Percentiles rank a stretch among this genome's conserved stretches.
phyloP scores from a whole-genome alignment of 441 rosid species.

The Gossypium davidsonii region DNA sequence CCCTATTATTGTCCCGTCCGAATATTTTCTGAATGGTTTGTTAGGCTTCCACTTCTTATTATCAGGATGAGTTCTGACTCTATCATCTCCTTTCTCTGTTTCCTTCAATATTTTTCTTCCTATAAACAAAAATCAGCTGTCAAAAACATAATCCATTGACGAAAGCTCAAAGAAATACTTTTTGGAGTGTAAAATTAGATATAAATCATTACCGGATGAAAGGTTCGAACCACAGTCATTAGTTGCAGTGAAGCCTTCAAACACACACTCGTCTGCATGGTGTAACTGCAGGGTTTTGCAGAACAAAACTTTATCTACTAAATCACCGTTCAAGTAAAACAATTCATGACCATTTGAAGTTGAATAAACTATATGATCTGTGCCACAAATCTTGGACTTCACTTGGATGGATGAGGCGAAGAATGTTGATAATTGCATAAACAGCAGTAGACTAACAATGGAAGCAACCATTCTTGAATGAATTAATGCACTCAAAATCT shows the following conservation, averaged over 20 bases:
- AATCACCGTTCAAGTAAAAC: conserved; percentile 55
- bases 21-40: not conserved
- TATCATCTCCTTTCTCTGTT: not conserved
- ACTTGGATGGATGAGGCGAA: conserved; percentile 33
- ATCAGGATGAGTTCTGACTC: not conserved
- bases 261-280: conserved; percentile 39
- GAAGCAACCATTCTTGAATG: conserved; percentile 29
- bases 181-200: not conserved
- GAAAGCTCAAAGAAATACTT: not conserved
- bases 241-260: conserved; percentile 26
- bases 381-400: conserved; percentile 46
- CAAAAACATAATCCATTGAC: conserved; percentile 14
- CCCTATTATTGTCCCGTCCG: not conserved
- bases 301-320: conserved; percentile 40
- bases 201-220: conserved; percentile 40
- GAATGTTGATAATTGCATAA: conserved; percentile 33
- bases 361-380: conserved; percentile 43
- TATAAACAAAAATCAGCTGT: conserved; percentile 27
- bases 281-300: conserved; percentile 51
- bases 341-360: conserved; percentile 32
- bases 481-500: conserved; percentile 12
- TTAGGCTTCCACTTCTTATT: not conserved
- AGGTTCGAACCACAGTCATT: conserved; percentile 30
- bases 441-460: conserved; percentile 33
- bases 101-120: conserved; percentile 16